Conservation (phyloP, 768 basidiomycete species). For the Auriscalpium microsporum region DNA sequence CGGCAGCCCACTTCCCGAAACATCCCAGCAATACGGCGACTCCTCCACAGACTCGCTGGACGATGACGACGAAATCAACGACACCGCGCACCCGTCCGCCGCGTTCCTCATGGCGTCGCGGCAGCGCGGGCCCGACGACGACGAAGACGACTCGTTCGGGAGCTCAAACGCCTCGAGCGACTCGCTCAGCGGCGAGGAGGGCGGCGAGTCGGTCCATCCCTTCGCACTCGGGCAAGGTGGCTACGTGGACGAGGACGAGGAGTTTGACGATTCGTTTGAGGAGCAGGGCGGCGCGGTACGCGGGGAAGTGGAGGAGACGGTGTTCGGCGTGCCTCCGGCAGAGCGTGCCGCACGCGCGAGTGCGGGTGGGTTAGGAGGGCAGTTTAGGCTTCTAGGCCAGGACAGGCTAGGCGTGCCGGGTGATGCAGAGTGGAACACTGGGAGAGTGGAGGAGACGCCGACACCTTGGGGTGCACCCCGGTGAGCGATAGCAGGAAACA, state of each 20-base stretch:
- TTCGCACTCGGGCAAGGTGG: constrained; percentile 37
- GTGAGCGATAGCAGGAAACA: no score
- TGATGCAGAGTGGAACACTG: constrained; percentile 45
- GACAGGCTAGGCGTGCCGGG: constrained; percentile 57
- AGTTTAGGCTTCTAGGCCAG: constrained; percentile 52
- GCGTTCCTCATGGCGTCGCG: constrained; percentile 60
- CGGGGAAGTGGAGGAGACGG: constrained; percentile 49
- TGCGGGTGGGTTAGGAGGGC: constrained; percentile 14
- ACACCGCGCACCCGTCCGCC: constrained; percentile 57
- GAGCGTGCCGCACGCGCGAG: constrained; percentile 25
- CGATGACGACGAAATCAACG: constrained; percentile 40
- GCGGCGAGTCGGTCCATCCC: constrained; percentile 48
- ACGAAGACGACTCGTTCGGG: constrained; percentile 5
- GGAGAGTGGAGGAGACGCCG: constrained; percentile 55
- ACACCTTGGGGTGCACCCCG: constrained; percentile 35
- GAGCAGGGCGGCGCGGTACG: constrained; percentile 32
- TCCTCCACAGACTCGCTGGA: constrained; percentile 52
- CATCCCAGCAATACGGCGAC: constrained; percentile 32
- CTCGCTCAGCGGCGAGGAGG: constrained; percentile 33
- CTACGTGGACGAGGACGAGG: constrained; percentile 25
- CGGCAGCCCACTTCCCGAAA: constrained; percentile 5
- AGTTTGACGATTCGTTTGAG: constrained; percentile 36
- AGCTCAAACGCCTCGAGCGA: constrained; percentile 21
- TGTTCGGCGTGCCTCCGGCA: constrained; percentile 61
- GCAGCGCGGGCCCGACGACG: constrained; percentile 11